A percentile compares a stretch with the other conserved stretches of the same genome.
phyloP scores from a whole-genome alignment of 176 grass and related monocot species.

The Miscanthus lutarioriparius region DNA sequence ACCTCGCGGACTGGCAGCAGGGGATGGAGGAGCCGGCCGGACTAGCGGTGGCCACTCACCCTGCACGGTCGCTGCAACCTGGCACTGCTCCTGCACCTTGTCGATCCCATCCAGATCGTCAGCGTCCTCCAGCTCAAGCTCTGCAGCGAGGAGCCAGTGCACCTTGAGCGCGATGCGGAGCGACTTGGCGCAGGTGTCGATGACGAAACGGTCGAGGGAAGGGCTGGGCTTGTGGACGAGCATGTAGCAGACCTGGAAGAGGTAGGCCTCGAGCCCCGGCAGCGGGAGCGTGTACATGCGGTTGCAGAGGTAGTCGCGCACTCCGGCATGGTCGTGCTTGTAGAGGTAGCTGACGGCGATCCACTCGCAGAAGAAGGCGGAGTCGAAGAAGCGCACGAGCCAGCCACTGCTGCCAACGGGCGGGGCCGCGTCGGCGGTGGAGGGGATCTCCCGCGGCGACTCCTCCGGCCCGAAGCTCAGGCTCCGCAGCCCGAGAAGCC shows the following conservation, averaged over 20 bases:
- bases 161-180: conserved; percentile 95
- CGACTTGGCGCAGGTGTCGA: conserved; percentile 88
- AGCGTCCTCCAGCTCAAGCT: conserved; percentile 88
- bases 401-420: conserved; percentile 88
- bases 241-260: conserved; percentile 99
- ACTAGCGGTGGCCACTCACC: conserved; percentile 78
- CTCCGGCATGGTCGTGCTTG: conserved; percentile 93
- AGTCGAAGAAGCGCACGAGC: conserved; percentile 98
- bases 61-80: conserved; percentile 72
- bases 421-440: conserved; percentile 45
- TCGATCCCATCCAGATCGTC: conserved; percentile 71
- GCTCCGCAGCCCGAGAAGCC: conserved; percentile 73
- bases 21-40: conserved; percentile 41
- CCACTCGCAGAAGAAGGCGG: conserved; percentile 99
- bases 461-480: conserved; percentile 80
- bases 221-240: conserved; percentile 95
- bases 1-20: conserved; percentile 61
- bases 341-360: conserved; percentile 99
- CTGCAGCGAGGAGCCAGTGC: conserved; percentile 87
- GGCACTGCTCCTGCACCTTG: conserved; percentile 88
- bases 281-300: conserved; percentile 98
- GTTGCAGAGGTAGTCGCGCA: conserved; percentile 98
- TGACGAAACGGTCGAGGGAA: conserved; percentile 89
- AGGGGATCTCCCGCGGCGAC: conserved; percentile 84
- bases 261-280: conserved; percentile 82